Conservation (phyloP, 2,329 filamentous ascomycete genomes). For the Fusarium sp. region DNA sequence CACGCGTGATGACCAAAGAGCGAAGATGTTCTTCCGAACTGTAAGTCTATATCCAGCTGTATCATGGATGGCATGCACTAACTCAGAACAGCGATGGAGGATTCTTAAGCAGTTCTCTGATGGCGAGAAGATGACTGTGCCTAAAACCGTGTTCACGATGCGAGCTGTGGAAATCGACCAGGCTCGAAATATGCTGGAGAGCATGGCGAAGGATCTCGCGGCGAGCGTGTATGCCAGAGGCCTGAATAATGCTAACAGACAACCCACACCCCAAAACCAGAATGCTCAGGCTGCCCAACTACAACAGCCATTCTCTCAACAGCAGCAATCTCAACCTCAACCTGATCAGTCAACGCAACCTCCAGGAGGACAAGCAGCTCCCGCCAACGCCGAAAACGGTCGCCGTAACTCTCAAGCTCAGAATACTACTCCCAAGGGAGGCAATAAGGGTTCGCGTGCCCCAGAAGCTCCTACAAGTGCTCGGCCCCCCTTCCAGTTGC, state of each 20-base stretch:
- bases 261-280: constrained; percentile 42
- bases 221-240: constrained; percentile 43
- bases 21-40: constrained; percentile 61
- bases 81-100: constrained; percentile 58
- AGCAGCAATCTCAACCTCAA: constrained; percentile 45
- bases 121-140: constrained; percentile 54
- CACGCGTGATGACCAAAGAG: constrained; percentile 59
- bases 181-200: constrained; percentile 57
- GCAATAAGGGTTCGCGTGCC: constrained; percentile 57
- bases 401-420: constrained; percentile 62
- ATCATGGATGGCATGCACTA: constrained; percentile 38
- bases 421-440: constrained; percentile 49
- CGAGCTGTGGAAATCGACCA: constrained; percentile 60
- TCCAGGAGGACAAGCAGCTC: constrained; percentile 40
- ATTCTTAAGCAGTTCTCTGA: constrained; percentile 64
- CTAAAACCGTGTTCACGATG: constrained; percentile 63
- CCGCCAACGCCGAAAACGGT: constrained; percentile 58
- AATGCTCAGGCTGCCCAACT: constrained; percentile 46
- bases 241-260: constrained; percentile 42
- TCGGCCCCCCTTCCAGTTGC: constrained; percentile 65
- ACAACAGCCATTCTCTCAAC: constrained; percentile 46
- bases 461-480: constrained; percentile 66
- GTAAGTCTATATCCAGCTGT: constrained; percentile 50
- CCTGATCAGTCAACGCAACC: constrained; percentile 33
- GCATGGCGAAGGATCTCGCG: constrained; percentile 60